Evolutionary conservation across 257 asterid genomes (phyloP).

Genomic region (Salvia hispanica): DNA sequence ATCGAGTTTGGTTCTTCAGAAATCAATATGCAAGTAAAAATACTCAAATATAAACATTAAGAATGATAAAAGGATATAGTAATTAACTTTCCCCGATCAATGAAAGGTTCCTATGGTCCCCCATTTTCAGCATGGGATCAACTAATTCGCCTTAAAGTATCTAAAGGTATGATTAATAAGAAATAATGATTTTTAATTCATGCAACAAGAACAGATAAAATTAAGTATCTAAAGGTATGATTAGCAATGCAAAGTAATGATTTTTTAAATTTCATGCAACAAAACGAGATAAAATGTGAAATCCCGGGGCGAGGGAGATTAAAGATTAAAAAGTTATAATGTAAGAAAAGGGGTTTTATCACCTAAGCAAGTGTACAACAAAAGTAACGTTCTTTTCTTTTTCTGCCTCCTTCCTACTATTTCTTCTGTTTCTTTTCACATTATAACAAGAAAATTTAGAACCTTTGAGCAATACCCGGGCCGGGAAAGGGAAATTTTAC

Average conservation of each 20-base stretch:
- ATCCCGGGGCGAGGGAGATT: background rate
- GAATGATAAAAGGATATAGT: background rate
- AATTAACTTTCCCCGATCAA: background rate
- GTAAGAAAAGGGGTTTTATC: background rate
- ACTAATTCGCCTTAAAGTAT: background rate
- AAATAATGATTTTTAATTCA: too few relatives aligned
- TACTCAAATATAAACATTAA: background rate
- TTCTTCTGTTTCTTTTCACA: background rate
- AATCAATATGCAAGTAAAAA: background rate
- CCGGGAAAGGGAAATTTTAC: constrained; percentile 1
- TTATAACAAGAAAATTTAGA: background rate
- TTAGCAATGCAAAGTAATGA: background rate
- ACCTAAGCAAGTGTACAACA: constrained; percentile 8
- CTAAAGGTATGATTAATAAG: too few relatives aligned
- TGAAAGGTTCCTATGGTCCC: background rate
- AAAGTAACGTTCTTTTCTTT: background rate
- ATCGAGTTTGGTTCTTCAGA: background rate
- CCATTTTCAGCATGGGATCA: constrained; percentile 10
- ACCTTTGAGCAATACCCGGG: constrained; percentile 10
- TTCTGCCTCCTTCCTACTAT: background rate
- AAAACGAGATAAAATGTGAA: background rate
- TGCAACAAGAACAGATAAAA: too few relatives aligned
- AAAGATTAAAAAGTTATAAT: background rate
- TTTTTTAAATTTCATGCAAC: background rate
- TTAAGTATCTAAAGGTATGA: too few relatives aligned